Percentiles rank a stretch among this genome's conserved stretches.
These are phyloP conservation scores for cucumber (Cucumis sativus) DNA, from an alignment of 306 rosid species.

Conservation along the genomic window Cucumber_9930_V3 NC_026660.2:17719001-17719500, in stretches of 20 bases:
- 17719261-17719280: too few relatives aligned
- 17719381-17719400: background rate
- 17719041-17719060: background rate
- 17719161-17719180: too few relatives aligned
- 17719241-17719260: too few relatives aligned
- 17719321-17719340: background rate
- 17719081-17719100: background rate
- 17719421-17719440: background rate
- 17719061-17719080: background rate
- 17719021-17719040: background rate
- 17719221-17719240: too few relatives aligned
- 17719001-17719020: constrained; percentile 65
- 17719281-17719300: too few relatives aligned
- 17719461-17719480: background rate
- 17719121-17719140: background rate
- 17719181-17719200: too few relatives aligned
- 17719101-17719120: background rate
- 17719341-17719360: background rate
- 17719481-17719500: background rate
- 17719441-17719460: too few relatives aligned
- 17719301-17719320: background rate
- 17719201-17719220: too few relatives aligned
- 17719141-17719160: background rate
- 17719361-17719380: background rate
- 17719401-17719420: background rate